These are phyloP conservation scores for Lentinula novae-zelandiae DNA, from an alignment of 1,284 basidiomycete genomes.

Conservation along the genomic window DNA sequence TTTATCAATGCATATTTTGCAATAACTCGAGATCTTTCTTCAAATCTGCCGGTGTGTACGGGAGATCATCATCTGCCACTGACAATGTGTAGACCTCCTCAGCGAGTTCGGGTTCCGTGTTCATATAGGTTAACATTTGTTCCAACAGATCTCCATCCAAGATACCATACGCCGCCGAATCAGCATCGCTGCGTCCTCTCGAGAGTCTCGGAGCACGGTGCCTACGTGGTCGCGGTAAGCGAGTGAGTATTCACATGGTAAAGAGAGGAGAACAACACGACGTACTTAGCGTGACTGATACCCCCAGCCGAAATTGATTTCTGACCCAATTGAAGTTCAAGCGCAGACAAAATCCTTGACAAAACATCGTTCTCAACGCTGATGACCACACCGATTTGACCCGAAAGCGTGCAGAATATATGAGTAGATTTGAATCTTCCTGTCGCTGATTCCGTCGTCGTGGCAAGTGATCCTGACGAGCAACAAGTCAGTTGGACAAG, in stretches of 20 bases:
- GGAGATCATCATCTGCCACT: not conserved
- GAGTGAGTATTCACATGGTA: not conserved
- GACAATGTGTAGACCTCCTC: not conserved
- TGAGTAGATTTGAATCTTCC: slow-evolving; percentile 52
- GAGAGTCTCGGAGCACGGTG: slow-evolving; percentile 64
- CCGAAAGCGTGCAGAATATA: slow-evolving; percentile 77
- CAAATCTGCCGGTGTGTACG: not conserved
- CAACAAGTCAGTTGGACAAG: not conserved
- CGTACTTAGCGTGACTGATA: slow-evolving; percentile 63
- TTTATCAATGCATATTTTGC: not conserved
- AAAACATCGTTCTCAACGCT: slow-evolving; percentile 52
- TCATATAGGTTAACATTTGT: slow-evolving; percentile 44
- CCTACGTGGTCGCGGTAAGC: slow-evolving; percentile 32
- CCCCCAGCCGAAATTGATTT: slow-evolving; percentile 52
- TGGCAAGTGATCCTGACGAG: slow-evolving; percentile 38
- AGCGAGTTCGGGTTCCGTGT: not conserved
- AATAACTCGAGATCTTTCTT: not conserved
- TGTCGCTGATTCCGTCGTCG: slow-evolving; percentile 30
- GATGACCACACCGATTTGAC: slow-evolving; percentile 77
- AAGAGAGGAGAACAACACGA: slow-evolving; percentile 1
- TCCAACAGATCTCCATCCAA: slow-evolving; percentile 89
- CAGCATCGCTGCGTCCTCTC: slow-evolving; percentile 52
- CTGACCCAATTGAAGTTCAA: slow-evolving; percentile 15
- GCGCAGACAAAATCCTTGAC: slow-evolving; percentile 71
- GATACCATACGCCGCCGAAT: slow-evolving; percentile 66